Evolutionary conservation across 495 filamentous ascomycete species (phyloP).

Genomic region (Penicillium ucsense): DNA sequence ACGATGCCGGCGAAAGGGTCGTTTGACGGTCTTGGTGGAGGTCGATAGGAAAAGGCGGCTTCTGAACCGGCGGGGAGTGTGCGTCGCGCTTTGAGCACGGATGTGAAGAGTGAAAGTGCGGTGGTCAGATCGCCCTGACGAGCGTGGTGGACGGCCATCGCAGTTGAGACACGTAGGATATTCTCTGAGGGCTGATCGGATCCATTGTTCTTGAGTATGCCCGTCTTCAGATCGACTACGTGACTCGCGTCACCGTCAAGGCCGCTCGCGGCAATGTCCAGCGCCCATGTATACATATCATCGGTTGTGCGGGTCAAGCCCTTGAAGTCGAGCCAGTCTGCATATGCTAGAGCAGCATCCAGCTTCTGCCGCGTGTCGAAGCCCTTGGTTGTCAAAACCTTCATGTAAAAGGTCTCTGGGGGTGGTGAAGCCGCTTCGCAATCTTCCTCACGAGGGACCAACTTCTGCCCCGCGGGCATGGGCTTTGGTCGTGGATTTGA

Average conservation of each 20-base stretch:
- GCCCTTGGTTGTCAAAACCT: conserved; percentile 65
- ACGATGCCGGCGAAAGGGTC: conserved; percentile 35
- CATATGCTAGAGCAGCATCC: conserved; percentile 71
- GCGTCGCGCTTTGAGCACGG: conserved; percentile 65
- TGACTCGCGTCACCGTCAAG: conserved; percentile 32
- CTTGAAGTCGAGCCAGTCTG: conserved; percentile 75
- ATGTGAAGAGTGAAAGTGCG: conserved; percentile 80
- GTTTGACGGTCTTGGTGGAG: conserved; percentile 48
- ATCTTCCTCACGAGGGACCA: conserved; percentile 59
- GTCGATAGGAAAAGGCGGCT: conserved; percentile 34
- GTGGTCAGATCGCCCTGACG: conserved; percentile 46
- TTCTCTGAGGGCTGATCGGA: conserved; percentile 53
- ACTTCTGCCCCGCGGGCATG: conserved; percentile 45
- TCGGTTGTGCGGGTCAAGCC: conserved; percentile 47
- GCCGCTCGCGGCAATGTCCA: conserved; percentile 54
- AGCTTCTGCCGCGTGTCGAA: conserved; percentile 65
- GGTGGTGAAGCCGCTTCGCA: conserved; percentile 53
- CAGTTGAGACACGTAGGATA: conserved; percentile 62
- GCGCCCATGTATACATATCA: conserved; percentile 61
- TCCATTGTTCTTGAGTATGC: conserved; percentile 45
- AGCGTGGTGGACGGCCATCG: conserved; percentile 68
- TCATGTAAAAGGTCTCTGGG: conserved; percentile 65
- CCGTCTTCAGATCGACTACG: conserved; percentile 51
- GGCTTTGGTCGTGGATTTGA: conserved; percentile 75
- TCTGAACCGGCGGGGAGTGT: conserved; percentile 19